A percentile compares a stretch with the other conserved stretches of the same genome.
These are phyloP conservation scores for Trichoderma sp. DNA, from an alignment of 2,329 filamentous ascomycete genomes.

Conservation along the genomic window DNA sequence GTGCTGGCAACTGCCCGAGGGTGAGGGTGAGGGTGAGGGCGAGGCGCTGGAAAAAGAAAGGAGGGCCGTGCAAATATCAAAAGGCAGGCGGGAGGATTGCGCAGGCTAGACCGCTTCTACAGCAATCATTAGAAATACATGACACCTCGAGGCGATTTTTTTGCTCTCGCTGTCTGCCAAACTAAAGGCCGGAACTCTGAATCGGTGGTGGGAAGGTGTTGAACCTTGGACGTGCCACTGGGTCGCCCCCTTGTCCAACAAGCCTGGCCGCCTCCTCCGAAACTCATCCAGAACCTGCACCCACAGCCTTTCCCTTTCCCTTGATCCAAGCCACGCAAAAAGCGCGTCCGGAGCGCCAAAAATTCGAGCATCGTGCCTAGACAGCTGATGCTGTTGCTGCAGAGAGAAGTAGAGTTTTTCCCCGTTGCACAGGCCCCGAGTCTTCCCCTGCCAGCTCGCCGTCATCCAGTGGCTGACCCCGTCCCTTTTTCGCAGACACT, in stretches of 20 bases:
- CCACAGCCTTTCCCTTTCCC: constrained; percentile 30
- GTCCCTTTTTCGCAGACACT: constrained; percentile 27
- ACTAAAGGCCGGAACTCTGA: constrained; percentile 15
- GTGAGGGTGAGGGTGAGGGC: not conserved
- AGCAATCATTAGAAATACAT: constrained; percentile 1
- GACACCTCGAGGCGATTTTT: not conserved
- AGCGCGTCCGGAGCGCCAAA: constrained; percentile 35
- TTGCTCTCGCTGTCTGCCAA: not conserved
- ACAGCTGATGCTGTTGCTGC: constrained; percentile 36
- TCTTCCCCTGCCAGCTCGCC: not conserved
- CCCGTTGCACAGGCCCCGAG: not conserved
- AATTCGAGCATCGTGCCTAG: constrained; percentile 32
- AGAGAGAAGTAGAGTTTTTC: constrained; percentile 31
- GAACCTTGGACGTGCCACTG: constrained; percentile 25
- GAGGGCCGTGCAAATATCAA: constrained; percentile 1
- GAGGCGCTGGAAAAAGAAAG: not conserved
- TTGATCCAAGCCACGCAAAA: constrained; percentile 29
- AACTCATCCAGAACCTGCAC: constrained; percentile 28
- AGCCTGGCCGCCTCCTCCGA: constrained; percentile 30
- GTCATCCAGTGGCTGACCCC: constrained; percentile 24
- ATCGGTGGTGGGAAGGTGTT: constrained; percentile 21
- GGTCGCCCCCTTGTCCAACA: constrained; percentile 30
- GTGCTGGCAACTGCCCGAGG: constrained; percentile 2
- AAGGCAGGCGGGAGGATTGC: not conserved
- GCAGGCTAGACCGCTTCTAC: not conserved